Evolutionary conservation across 177 flowering plant genomes (phyloP).

Genomic region (Vitis hybrid): DNA sequence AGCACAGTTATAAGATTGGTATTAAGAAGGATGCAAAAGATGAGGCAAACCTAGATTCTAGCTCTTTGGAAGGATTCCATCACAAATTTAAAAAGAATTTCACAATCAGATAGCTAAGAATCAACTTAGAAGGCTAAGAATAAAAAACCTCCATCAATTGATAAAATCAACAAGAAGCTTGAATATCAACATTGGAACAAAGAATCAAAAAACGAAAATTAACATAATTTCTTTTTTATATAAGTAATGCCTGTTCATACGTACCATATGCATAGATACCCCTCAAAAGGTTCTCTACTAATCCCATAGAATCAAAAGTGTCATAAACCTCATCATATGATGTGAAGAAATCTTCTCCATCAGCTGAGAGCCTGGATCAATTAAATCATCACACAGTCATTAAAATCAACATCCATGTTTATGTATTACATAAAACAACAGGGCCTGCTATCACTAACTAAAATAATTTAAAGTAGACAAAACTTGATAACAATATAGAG

Average conservation of each 20-base stretch:
- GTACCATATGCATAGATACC: slow-evolving; percentile 66
- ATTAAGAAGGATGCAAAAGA: not conserved
- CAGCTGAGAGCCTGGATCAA: slow-evolving; percentile 41
- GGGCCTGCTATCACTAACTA: not conserved
- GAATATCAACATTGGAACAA: not conserved
- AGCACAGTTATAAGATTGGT: not conserved
- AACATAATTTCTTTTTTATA: not conserved
- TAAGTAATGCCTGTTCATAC: not conserved
- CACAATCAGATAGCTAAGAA: not conserved
- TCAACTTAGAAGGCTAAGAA: not conserved
- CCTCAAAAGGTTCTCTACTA: slow-evolving; percentile 72
- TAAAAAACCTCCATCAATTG: not conserved
- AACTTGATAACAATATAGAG: not conserved
- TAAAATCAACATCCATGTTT: not conserved
- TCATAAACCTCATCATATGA: slow-evolving; percentile 69
- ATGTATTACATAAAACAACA: not conserved
- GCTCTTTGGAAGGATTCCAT: not conserved
- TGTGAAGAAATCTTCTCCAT: slow-evolving; percentile 61
- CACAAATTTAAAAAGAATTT: not conserved
- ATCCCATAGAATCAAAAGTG: slow-evolving; percentile 63
- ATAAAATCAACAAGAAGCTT: not conserved
- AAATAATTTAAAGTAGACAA: not conserved
- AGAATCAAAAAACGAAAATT: not conserved
- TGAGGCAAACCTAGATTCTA: not conserved
- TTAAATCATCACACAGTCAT: slow-evolving; percentile 1